A percentile compares a stretch with the other conserved stretches of the same genome.
phyloP scores from a whole-genome alignment of 2,329 filamentous ascomycete genomes.

The Davidsoniella neocaledoniae region DNA sequence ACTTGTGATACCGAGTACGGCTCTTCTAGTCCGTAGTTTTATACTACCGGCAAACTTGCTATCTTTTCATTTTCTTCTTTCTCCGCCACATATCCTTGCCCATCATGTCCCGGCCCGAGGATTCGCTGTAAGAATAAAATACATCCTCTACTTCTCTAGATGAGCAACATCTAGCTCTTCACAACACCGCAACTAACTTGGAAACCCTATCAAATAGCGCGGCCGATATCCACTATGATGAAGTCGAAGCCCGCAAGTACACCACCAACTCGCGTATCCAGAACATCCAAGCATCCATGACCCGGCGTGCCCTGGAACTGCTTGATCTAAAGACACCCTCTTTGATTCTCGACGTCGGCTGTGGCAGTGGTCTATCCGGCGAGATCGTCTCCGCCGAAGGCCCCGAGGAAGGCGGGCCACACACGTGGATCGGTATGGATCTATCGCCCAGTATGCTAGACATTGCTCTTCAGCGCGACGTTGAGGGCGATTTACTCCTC shows the following conservation, averaged over 20 bases:
- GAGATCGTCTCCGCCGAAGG: conserved; percentile 70
- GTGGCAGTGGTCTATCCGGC: conserved; percentile 83
- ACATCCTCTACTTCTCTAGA: background rate
- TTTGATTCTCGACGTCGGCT: conserved; percentile 89
- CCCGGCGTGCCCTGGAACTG: conserved; percentile 77
- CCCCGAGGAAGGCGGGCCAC: conserved; percentile 60
- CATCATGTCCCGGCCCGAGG: conserved; percentile 92
- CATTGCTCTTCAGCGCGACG: conserved; percentile 76
- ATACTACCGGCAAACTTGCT: too few species aligned
- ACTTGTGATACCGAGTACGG: too few species aligned
- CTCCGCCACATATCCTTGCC: background rate
- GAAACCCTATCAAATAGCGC: conserved; percentile 37
- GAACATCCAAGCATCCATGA: conserved; percentile 91
- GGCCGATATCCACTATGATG: conserved; percentile 95
- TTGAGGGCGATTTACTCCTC: conserved; percentile 84
- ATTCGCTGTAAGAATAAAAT: conserved; percentile 51
- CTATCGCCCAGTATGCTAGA: conserved; percentile 94
- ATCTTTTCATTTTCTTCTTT: too few species aligned
- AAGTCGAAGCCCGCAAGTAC: conserved; percentile 90
- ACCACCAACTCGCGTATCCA: conserved; percentile 92
- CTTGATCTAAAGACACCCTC: conserved; percentile 66
- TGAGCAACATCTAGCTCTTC: background rate
- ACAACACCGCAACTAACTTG: background rate
- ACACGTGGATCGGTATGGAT: conserved; percentile 96
- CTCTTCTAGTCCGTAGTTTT: too few species aligned